A percentile compares a stretch with the other conserved stretches of the same genome.
These are phyloP conservation scores for Tulasnella sp. DNA, from an alignment of 768 basidiomycete species.

Conservation along the genomic window DNA sequence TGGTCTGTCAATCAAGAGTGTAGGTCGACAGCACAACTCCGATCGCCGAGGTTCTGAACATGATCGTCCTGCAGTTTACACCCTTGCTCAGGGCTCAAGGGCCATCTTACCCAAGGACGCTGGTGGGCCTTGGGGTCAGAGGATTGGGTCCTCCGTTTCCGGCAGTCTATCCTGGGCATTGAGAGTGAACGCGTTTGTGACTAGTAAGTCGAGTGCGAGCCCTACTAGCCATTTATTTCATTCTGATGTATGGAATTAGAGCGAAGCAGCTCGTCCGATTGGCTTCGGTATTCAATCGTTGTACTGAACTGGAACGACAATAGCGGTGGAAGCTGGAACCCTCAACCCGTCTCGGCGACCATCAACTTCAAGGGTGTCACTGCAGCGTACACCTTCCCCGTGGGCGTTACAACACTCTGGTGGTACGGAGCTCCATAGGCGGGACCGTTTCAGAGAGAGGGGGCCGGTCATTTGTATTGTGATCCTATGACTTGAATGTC, in stretches of 20 bases:
- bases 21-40: constrained; percentile 30
- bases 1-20: constrained; percentile 69
- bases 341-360: constrained; percentile 16
- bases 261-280: constrained; percentile 5
- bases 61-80: constrained; percentile 41
- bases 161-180: constrained; percentile 53
- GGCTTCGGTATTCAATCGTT: constrained; percentile 5
- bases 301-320: constrained; percentile 19
- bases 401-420: constrained; percentile 56
- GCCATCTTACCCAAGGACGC: constrained; percentile 60
- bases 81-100: constrained; percentile 68
- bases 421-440: constrained; percentile 32
- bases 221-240: not conserved
- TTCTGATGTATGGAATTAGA: not conserved
- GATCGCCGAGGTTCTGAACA: not conserved
- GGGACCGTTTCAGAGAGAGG: not conserved
- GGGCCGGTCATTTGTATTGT: not conserved
- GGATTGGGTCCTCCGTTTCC: constrained; percentile 55
- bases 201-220: not conserved
- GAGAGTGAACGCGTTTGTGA: constrained; percentile 47
- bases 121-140: constrained; percentile 59
- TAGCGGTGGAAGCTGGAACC: constrained; percentile 10
- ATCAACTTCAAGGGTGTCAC: constrained; percentile 14
- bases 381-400: constrained; percentile 71
- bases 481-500: constrained; percentile 40